A percentile compares a stretch with the other conserved stretches of the same genome.
Conservation (phyloP, 306 rosid genomes). For the Quercus engelmannii region DNA sequence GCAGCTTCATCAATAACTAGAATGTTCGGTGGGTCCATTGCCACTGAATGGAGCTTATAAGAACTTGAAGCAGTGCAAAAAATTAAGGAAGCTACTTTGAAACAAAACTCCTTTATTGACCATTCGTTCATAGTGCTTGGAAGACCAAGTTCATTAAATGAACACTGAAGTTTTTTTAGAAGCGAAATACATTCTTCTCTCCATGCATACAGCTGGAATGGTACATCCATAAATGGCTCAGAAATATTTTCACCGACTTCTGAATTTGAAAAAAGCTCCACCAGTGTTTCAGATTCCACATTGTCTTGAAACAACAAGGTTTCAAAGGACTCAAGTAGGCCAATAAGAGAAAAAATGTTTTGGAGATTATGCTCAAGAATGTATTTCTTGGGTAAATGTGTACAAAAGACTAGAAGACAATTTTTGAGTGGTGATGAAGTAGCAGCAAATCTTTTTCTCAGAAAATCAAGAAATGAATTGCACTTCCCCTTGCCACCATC, state of each 20-base stretch:
- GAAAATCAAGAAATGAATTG: constrained; percentile 54
- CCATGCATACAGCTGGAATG: constrained; percentile 13
- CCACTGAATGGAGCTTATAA: constrained; percentile 40
- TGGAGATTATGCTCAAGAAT: constrained; percentile 29
- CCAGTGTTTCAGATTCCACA: constrained; percentile 31
- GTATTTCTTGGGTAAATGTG: constrained; percentile 50
- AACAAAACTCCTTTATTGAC: constrained; percentile 43
- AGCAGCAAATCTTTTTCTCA: constrained; percentile 40
- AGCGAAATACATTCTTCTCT: constrained; percentile 43
- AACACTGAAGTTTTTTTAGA: constrained; percentile 35
- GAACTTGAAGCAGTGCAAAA: constrained; percentile 76
- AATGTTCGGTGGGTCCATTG: constrained; percentile 38
- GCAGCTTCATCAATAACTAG: constrained; percentile 86
- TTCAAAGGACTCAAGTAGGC: constrained; percentile 37
- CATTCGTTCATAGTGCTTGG: constrained; percentile 27
- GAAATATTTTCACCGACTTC: constrained; percentile 11
- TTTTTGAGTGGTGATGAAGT: constrained; percentile 26
- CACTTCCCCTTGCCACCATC: constrained; percentile 11
- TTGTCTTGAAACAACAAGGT: constrained; percentile 29
- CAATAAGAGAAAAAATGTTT: constrained; percentile 26
- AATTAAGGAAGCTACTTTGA: constrained; percentile 51
- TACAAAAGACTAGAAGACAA: constrained; percentile 42
- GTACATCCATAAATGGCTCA: not conserved
- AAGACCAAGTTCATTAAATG: constrained; percentile 40
- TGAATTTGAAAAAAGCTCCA: constrained; percentile 34